phyloP scores from a whole-genome alignment of 2,329 filamentous ascomycete genomes.

The Colletotrichum paranaense region DNA sequence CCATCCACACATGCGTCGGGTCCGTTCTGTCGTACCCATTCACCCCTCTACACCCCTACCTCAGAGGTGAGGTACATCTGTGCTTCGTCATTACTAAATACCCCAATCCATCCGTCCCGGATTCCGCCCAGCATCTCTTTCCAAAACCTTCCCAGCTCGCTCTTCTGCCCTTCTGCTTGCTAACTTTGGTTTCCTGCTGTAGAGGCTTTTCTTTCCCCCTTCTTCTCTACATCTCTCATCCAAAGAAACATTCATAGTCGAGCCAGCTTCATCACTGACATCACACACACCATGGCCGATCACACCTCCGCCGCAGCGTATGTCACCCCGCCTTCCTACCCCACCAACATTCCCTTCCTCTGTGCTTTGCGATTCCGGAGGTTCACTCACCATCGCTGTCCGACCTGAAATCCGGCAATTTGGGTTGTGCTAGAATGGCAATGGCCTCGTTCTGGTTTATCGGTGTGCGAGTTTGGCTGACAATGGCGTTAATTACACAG shows the following conservation, averaged over 20 bases:
- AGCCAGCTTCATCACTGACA: constrained; percentile 6
- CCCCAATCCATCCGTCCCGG: constrained; percentile 36
- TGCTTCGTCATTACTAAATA: constrained; percentile 38
- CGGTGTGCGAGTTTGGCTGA: constrained; percentile 20
- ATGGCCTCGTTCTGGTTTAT: background rate
- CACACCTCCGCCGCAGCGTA: constrained; percentile 39
- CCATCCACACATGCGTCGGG: constrained; percentile 1
- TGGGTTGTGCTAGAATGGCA: constrained; percentile 4
- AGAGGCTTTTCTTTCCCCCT: constrained; percentile 3
- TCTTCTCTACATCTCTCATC: background rate
- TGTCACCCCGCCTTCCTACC: constrained; percentile 36
- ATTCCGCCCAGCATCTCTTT: constrained; percentile 29
- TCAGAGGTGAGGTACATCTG: constrained; percentile 26
- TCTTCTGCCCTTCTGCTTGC: constrained; percentile 31
- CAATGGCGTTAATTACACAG: constrained; percentile 55
- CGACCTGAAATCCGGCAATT: background rate
- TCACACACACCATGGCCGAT: constrained; percentile 39
- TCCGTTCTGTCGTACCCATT: constrained; percentile 20
- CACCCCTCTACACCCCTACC: constrained; percentile 32
- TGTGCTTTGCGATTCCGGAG: constrained; percentile 9
- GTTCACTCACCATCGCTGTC: constrained; percentile 5
- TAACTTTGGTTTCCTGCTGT: constrained; percentile 29
- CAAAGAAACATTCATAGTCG: constrained; percentile 9
- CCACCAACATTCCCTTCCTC: constrained; percentile 30
- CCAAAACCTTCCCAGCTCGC: constrained; percentile 34